A percentile compares a stretch with the other conserved stretches of the same genome.
These are phyloP conservation scores for Hyphodiscus hymeniophilus DNA, from an alignment of 495 filamentous ascomycete genomes.

Conservation along the genomic window DNA sequence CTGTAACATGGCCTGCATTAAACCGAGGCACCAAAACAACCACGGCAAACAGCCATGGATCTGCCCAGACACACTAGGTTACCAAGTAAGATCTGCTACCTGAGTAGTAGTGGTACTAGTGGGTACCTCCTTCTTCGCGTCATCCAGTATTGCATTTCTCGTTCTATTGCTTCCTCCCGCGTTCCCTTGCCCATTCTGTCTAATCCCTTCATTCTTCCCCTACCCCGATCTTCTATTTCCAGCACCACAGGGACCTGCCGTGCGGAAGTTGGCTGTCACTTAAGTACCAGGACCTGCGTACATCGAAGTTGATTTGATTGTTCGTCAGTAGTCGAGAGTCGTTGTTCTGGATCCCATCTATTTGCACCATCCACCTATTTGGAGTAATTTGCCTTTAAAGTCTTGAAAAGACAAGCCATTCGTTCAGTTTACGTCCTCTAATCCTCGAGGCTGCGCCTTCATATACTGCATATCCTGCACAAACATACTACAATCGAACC, in stretches of 20 bases:
- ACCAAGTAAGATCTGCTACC: too few species aligned
- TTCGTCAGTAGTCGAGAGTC: slow-evolving; percentile 4
- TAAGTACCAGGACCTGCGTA: slow-evolving; percentile 17
- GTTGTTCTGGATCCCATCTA: background rate
- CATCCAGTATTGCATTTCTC: slow-evolving; percentile 2
- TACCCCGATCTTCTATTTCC: slow-evolving; percentile 7
- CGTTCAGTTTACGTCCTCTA: slow-evolving; percentile 16
- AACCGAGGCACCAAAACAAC: slow-evolving; percentile 1
- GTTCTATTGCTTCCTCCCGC: background rate
- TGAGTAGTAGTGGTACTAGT: too few species aligned
- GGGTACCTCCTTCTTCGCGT: background rate
- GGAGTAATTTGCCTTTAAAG: slow-evolving; percentile 4
- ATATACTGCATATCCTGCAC: slow-evolving; percentile 1
- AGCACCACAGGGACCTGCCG: background rate
- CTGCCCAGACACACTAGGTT: too few species aligned
- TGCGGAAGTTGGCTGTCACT: slow-evolving; percentile 2
- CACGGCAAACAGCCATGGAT: too few species aligned
- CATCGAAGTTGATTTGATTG: background rate
- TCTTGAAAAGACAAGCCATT: slow-evolving; percentile 19
- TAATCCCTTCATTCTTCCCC: background rate
- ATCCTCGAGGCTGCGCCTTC: slow-evolving; percentile 19
- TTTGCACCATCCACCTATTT: background rate
- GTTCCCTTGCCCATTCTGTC: slow-evolving; percentile 1
- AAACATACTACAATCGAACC: slow-evolving; percentile 16
- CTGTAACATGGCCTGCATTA: slow-evolving; percentile 18